Evolutionary conservation across 2,329 filamentous ascomycete genomes (phyloP), one percentile per base, ranked within the genome.

Genomic region (Scedosporium minutisporum): DNA sequence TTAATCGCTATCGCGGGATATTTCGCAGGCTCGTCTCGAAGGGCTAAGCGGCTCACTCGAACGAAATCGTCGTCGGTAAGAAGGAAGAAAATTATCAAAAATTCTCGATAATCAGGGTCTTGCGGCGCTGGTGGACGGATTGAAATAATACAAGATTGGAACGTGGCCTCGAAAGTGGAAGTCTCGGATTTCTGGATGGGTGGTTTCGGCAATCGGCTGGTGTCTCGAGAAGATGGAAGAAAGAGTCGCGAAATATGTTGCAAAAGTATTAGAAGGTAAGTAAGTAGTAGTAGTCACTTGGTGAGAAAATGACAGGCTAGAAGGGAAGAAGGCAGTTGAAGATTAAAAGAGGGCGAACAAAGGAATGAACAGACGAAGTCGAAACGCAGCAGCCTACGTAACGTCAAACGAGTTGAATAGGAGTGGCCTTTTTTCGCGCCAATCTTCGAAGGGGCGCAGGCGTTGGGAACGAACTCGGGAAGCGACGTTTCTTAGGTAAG

Each of bases 381-480:
- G 18, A 25, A 55, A 48, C n/a, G 51, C 18, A 27, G 33, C 33
- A 27, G 51, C 23, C 7, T 55, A 23, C 51, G 51, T 27, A 55
- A 55, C 18, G 23, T 55, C 18, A 55, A 55, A 55, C 18, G 51
- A 29, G 51, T 23, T 6, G 23, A 27, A 55, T 55, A 55, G 51
- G 51, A 55, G 51, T 55, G 51, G 51, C 51, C 51, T 55, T n/a
- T 53, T 48, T 55, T 55, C 33, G 51, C 51, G 51, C 51, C 51
- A 55, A 55, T 55, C 51, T 55, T 23, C 33, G 33, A 38, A 38
- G 33, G 33, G 33, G 33, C 33, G 33, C 33, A 38, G 33, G 12
- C 33, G 10, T 38, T 38, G 9, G 33, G 33, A 38, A 5, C 5
- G 25, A n/a, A n/a, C n/a, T 27, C 5, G 25, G 25, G 25, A 5